Percentiles rank a stretch among this genome's conserved stretches.
These are phyloP conservation scores for Davidsoniella virescens DNA, from an alignment of 2,329 filamentous ascomycete species.

Conservation along the genomic window DNA sequence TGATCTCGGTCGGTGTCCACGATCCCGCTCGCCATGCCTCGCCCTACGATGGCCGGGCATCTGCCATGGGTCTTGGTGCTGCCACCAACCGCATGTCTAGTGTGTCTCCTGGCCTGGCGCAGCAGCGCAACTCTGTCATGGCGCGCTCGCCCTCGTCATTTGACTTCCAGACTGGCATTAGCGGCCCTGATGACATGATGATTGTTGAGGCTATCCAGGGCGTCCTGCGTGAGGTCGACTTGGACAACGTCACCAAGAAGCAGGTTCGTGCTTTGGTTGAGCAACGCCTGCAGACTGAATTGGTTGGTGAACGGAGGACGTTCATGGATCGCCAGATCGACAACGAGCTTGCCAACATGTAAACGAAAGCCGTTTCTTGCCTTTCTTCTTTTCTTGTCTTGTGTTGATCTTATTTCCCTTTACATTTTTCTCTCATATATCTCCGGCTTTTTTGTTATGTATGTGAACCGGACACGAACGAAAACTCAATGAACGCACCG, in stretches of 20 bases:
- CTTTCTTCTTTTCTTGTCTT: conserved; percentile 4
- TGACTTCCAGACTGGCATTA: conserved; percentile 41
- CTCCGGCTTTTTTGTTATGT: neutral
- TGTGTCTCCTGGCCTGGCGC: conserved; percentile 28
- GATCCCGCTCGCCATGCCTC: conserved; percentile 35
- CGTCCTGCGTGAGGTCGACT: conserved; percentile 73
- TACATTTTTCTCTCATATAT: neutral
- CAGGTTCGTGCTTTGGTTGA: conserved; percentile 84
- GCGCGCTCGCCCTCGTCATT: conserved; percentile 36
- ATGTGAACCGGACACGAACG: neutral
- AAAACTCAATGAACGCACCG: neutral
- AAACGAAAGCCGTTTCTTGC: conserved; percentile 17
- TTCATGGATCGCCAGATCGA: conserved; percentile 94
- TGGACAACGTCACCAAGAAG: conserved; percentile 98
- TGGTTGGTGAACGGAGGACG: conserved; percentile 67
- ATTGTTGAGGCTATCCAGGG: conserved; percentile 75
- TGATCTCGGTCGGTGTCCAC: conserved; percentile 46
- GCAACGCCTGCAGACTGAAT: conserved; percentile 78
- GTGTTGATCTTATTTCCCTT: conserved; percentile 2
- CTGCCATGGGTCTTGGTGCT: conserved; percentile 42
- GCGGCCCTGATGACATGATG: conserved; percentile 57
- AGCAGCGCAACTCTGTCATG: conserved; percentile 24
- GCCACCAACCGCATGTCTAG: conserved; percentile 31
- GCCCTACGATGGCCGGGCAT: conserved; percentile 44
- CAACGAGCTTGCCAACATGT: conserved; percentile 86